Conservation (phyloP, 805 yeast genomes). For the Metschnikowia reukaufii region DNA sequence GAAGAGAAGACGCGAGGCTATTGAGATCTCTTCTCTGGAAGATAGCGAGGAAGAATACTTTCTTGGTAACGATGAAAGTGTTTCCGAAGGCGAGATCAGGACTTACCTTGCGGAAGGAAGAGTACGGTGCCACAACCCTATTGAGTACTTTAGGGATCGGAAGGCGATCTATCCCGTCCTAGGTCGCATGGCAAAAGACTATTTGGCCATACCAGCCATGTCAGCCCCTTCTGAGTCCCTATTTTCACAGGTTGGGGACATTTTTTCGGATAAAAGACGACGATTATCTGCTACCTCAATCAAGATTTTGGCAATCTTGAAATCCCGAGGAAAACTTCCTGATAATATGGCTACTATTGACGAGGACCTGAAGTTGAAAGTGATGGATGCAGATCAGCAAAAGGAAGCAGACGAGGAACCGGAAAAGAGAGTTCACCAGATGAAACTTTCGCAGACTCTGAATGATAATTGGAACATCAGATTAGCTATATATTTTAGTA, state of each 20-base stretch:
- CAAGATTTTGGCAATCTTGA: not conserved
- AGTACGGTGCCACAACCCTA: not conserved
- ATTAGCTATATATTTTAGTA: no score
- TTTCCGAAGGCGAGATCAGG: not conserved
- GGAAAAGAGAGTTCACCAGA: no score
- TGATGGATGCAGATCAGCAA: no score
- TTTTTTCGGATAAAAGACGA: not conserved
- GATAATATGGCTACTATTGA: not conserved
- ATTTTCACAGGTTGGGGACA: not conserved
- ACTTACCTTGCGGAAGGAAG: conserved; percentile 1
- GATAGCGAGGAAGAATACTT: conserved; percentile 5
- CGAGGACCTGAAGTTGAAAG: no score
- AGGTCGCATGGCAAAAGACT: not conserved
- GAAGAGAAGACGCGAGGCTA: no score
- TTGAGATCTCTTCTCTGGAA: no score
- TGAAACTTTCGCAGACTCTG: no score
- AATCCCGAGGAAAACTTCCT: no score
- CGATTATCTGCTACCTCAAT: not conserved
- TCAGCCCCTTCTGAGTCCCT: no score
- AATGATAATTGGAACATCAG: no score
- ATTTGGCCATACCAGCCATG: no score
- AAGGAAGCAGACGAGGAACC: no score
- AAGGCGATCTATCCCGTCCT: not conserved
- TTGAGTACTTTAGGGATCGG: not conserved
- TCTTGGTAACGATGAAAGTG: conserved; percentile 2